phyloP scores from a whole-genome alignment of 495 filamentous ascomycete genomes.

The Penicillium robsamsonii region DNA sequence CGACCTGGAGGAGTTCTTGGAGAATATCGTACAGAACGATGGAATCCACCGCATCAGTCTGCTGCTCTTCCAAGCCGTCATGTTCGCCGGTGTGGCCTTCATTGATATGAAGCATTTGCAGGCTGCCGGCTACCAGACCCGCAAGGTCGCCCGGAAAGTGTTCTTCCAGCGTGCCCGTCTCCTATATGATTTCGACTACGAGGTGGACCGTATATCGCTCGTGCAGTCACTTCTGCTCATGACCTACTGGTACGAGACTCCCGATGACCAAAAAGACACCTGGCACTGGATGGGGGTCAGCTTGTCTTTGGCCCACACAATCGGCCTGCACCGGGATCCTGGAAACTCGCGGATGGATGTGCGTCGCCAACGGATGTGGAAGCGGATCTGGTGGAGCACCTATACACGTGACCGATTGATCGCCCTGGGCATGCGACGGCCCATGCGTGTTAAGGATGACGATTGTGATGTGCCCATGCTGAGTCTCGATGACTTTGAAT shows the following conservation, averaged over 20 bases:
- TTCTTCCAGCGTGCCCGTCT: constrained; percentile 77
- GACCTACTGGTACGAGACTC: constrained; percentile 90
- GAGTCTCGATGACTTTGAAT: constrained; percentile 77
- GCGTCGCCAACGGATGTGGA: constrained; percentile 74
- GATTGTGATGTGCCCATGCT: constrained; percentile 91
- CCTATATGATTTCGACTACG: constrained; percentile 85
- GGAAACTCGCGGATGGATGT: constrained; percentile 68
- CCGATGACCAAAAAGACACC: constrained; percentile 85
- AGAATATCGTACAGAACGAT: constrained; percentile 61
- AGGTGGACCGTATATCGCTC: constrained; percentile 75
- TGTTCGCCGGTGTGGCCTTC: constrained; percentile 78
- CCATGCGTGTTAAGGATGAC: constrained; percentile 83
- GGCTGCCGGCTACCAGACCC: constrained; percentile 63
- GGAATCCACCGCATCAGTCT: constrained; percentile 70
- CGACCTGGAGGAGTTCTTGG: constrained; percentile 71
- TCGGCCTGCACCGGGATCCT: constrained; percentile 79
- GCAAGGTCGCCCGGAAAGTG: constrained; percentile 71
- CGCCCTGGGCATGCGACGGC: constrained; percentile 84
- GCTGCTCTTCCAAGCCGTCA: constrained; percentile 76
- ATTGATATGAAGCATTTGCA: constrained; percentile 68
- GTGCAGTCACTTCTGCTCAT: constrained; percentile 81
- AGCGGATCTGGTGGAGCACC: constrained; percentile 91
- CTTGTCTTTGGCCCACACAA: constrained; percentile 77
- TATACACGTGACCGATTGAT: constrained; percentile 88
- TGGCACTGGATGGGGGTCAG: constrained; percentile 93